Evolutionary conservation across 2,329 filamentous ascomycete species (phyloP), one percentile per base, ranked within the genome.

Genomic region (Clonostachys rhizophaga): DNA sequence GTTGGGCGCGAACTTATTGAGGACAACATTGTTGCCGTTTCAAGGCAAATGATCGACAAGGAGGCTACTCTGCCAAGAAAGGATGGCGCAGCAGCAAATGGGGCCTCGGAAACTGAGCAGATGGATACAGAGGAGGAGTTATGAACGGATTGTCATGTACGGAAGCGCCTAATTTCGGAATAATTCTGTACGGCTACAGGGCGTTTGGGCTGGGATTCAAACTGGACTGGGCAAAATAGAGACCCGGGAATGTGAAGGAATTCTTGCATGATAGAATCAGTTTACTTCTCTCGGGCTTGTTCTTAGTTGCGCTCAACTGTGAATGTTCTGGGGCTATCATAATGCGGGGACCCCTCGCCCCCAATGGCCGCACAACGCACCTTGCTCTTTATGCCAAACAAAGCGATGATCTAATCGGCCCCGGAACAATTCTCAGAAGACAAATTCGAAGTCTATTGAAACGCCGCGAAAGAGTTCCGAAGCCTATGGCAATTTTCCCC

Each of bases 1-100:
- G 89, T 99, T 42, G 94, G 94, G 47, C 91, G 96, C 70, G 86
- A 95, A 66, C 80, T 97, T 54, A 97, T 99, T 60, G 95, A 99
- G 72, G 94, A 99, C 79, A 99, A 99, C 71, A 99, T 99, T 54
- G 94, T 99, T 12, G 89, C 91, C 5, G 91, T 99, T n/a, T 95
- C 91, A 54, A 81, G 92, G 66, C 94, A 97, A 69, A 96, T 99
- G 92, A 97, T 99, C 61, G 94, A 97, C 74, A 97, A 97, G 74
- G 94, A 99, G 69, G 94, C 94, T 5, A 94, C 91, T 6, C 89
- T 95, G 69, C 89, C 92, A 17, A 85, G 81, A 65, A 85, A 86
- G 69, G 78, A 87, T 50, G 63, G 59, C 12, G 67, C 66, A 13
- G 63, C 61, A 34, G 61, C 72, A 36, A 75, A 78, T 54, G 76